These are phyloP conservation scores for Fonsecaea pugnacius DNA, from an alignment of 2,329 filamentous ascomycete genomes.

Conservation along the genomic window DNA sequence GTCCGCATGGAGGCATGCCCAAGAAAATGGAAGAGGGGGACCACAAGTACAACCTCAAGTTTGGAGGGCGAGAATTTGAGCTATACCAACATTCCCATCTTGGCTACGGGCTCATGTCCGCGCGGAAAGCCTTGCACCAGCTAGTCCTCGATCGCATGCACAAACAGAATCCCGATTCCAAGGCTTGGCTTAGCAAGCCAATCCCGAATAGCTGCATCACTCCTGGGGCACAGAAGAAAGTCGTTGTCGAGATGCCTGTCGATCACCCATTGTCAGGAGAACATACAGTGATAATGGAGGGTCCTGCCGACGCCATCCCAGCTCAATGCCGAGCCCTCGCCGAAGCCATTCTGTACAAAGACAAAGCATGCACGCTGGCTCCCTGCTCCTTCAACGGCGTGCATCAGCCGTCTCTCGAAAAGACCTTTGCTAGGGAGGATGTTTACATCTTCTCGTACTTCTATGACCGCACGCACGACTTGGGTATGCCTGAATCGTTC, in stretches of 20 bases:
- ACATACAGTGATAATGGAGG: slow-evolving; percentile 82
- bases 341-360: slow-evolving; percentile 89
- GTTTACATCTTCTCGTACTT: slow-evolving; percentile 98
- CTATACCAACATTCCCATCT: slow-evolving; percentile 98
- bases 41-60: slow-evolving; percentile 91
- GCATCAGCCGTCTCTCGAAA: slow-evolving; percentile 86
- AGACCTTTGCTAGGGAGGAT: slow-evolving; percentile 90
- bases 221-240: slow-evolving; percentile 74
- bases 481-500: slow-evolving; percentile 98
- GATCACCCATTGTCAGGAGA: slow-evolving; percentile 67
- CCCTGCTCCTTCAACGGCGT: slow-evolving; percentile 99
- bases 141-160: slow-evolving; percentile 73
- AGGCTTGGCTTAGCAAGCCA: slow-evolving; percentile 70
- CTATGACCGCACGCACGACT: slow-evolving; percentile 87
- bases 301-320: slow-evolving; percentile 73
- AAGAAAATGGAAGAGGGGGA: slow-evolving; percentile 84
- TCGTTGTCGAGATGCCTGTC: slow-evolving; percentile 72
- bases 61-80: slow-evolving; percentile 86
- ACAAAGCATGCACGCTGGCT: slow-evolving; percentile 75
- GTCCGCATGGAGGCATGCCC: slow-evolving; percentile 76
- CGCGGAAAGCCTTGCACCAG: slow-evolving; percentile 82
- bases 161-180: slow-evolving; percentile 63
- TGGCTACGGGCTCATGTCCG: slow-evolving; percentile 94
- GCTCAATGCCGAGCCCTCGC: slow-evolving; percentile 88
- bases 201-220: slow-evolving; percentile 85